These are phyloP conservation scores for Tetrapisispora arboricola DNA, from an alignment of 805 yeast species.

Conservation along the genomic window DNA sequence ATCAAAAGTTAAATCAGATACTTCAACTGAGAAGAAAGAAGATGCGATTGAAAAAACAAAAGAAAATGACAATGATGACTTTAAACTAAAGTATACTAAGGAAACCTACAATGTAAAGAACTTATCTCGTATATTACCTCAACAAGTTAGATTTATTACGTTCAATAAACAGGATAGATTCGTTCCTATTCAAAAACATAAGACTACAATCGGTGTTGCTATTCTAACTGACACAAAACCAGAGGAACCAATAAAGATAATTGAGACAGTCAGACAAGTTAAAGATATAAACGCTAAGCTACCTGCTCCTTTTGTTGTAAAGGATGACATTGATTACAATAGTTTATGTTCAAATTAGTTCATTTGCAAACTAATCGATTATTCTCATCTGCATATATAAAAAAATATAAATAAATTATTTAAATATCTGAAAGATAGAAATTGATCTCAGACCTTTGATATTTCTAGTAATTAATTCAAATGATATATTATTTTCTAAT, in stretches of 20 bases:
- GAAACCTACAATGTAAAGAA: slow-evolving; percentile 65
- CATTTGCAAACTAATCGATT: neutral
- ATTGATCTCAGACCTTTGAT: neutral
- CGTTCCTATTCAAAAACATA: slow-evolving; percentile 71
- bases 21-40: slow-evolving; percentile 19
- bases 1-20: slow-evolving; percentile 27
- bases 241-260: slow-evolving; percentile 48
- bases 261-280: slow-evolving; percentile 77
- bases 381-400: slow-evolving; percentile 2
- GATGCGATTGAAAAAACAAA: slow-evolving; percentile 17
- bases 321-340: slow-evolving; percentile 23
- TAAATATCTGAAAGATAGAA: neutral
- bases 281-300: slow-evolving; percentile 62
- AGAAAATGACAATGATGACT: slow-evolving; percentile 22
- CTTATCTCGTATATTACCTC: slow-evolving; percentile 81
- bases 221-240: slow-evolving; percentile 58
- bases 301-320: slow-evolving; percentile 27
- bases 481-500: no score
- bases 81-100: slow-evolving; percentile 44
- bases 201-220: slow-evolving; percentile 59
- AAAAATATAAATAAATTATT: neutral
- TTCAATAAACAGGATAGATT: slow-evolving; percentile 68
- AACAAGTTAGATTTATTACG: slow-evolving; percentile 74
- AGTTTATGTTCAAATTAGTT: slow-evolving; percentile 1
- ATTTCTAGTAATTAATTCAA: no score